Evolutionary conservation across 2,329 filamentous ascomycete genomes (phyloP).

Genomic region (Alternaria longipes): DNA sequence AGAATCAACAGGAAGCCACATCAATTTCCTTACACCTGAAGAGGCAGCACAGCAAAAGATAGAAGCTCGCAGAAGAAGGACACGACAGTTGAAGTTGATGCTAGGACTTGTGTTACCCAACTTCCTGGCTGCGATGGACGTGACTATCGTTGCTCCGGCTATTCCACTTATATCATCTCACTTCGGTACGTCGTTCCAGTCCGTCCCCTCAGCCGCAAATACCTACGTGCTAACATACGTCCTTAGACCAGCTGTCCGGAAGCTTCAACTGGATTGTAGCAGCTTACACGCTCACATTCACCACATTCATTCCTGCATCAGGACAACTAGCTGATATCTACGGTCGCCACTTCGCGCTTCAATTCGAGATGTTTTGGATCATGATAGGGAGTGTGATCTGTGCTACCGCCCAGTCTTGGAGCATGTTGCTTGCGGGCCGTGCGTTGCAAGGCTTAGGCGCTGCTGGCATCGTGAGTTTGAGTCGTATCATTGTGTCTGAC

Average conservation of each 20-base stretch:
- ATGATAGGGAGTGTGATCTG: conserved; percentile 69
- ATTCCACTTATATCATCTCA: conserved; percentile 70
- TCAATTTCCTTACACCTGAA: conserved; percentile 21
- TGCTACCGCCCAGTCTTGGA: conserved; percentile 66
- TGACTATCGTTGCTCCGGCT: conserved; percentile 70
- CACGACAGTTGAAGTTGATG: conserved; percentile 68
- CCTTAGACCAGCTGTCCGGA: conserved; percentile 63
- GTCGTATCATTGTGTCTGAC: conserved; percentile 71
- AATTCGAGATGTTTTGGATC: conserved; percentile 62
- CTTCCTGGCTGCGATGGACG: conserved; percentile 69
- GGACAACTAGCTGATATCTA: conserved; percentile 72
- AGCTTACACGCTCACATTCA: conserved; percentile 72
- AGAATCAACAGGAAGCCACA: conserved; percentile 11
- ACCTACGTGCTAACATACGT: conserved; percentile 7
- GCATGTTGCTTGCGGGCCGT: conserved; percentile 69
- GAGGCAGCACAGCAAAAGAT: conserved; percentile 23
- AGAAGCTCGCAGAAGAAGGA: conserved; percentile 31
- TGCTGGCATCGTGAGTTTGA: conserved; percentile 68
- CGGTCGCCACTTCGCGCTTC: conserved; percentile 68
- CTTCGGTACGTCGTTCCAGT: conserved; percentile 60
- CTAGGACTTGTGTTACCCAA: conserved; percentile 68
- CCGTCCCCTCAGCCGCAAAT: not conserved
- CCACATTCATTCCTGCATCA: conserved; percentile 73
- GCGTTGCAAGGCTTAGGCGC: conserved; percentile 70
- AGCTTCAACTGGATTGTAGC: conserved; percentile 70